Conservation (phyloP, 2,329 filamentous ascomycete genomes). For the Penicillium brasilianum region DNA sequence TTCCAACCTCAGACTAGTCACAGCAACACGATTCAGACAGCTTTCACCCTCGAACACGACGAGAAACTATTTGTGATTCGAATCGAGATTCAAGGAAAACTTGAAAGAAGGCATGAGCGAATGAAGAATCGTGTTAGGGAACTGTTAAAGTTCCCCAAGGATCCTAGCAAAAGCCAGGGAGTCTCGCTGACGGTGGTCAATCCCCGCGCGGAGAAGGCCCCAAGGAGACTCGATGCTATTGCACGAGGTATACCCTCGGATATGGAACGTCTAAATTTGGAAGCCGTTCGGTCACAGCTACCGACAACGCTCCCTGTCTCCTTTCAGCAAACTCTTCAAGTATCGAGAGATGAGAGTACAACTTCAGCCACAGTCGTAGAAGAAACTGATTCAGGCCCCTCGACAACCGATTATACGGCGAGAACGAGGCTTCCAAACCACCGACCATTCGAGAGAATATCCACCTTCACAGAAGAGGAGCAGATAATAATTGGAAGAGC, state of each 20-base stretch:
- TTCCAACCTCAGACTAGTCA: slow-evolving; percentile 34
- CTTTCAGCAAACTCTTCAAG: slow-evolving; percentile 8
- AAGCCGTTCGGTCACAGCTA: slow-evolving; percentile 8
- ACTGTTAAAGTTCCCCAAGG: slow-evolving; percentile 7
- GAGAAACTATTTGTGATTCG: slow-evolving; percentile 38
- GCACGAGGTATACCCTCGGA: slow-evolving; percentile 8
- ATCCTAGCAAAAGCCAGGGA: slow-evolving; percentile 2
- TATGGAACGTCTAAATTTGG: slow-evolving; percentile 13
- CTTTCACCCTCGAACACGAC: slow-evolving; percentile 39
- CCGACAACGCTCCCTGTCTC: slow-evolving; percentile 10
- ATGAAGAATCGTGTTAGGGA: slow-evolving; percentile 6
- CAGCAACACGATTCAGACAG: slow-evolving; percentile 34
- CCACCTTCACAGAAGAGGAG: not conserved
- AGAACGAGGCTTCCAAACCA: not conserved
- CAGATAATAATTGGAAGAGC: not conserved
- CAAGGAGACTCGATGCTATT: slow-evolving; percentile 6
- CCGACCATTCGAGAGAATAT: not conserved
- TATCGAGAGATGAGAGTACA: not conserved
- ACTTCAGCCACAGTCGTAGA: not conserved
- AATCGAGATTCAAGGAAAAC: slow-evolving; percentile 37
- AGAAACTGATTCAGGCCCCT: not conserved
- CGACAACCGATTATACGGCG: not conserved
- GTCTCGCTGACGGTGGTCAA: slow-evolving; percentile 4
- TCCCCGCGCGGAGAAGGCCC: not conserved
- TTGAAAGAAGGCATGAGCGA: slow-evolving; percentile 26